Conservation (phyloP, 1,139 yeast genomes). For the Suhomyces yuchorum region DNA sequence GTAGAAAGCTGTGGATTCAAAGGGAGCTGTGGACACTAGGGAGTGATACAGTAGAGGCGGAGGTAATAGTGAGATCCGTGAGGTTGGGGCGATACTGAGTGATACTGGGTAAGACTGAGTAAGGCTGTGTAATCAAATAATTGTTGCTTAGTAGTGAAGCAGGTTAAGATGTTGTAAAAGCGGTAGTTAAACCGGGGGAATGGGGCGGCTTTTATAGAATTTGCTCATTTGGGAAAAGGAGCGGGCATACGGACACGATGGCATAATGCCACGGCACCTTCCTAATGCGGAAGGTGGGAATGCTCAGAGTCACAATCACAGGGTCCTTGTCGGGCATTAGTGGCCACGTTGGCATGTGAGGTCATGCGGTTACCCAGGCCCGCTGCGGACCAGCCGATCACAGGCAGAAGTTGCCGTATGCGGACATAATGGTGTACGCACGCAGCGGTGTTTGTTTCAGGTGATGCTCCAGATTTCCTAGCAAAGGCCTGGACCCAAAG, state of each 20-base stretch:
- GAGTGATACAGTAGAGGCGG: not conserved
- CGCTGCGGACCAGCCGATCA: not conserved
- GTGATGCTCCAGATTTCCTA: not conserved
- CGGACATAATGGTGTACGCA: not conserved
- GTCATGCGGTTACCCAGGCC: conserved; percentile 1
- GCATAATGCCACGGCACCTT: conserved; percentile 4
- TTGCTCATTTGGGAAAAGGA: conserved; percentile 4
- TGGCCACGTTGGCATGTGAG: not conserved
- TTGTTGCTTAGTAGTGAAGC: not conserved
- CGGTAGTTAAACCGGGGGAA: not conserved
- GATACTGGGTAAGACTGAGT: not conserved
- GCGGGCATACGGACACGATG: conserved; percentile 2
- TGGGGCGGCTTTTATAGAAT: conserved; percentile 9
- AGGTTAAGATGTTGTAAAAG: not conserved
- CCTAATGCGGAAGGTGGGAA: conserved; percentile 3
- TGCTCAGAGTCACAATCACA: not conserved
- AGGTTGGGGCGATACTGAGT: not conserved
- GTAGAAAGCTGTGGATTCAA: not conserved
- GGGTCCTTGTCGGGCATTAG: not conserved
- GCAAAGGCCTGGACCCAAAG: not conserved
- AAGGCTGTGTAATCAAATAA: too few species aligned
- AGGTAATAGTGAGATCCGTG: not conserved
- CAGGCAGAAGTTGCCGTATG: not conserved
- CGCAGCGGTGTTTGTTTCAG: not conserved
- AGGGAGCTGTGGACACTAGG: not conserved